Evolutionary conservation across 331 rosid genomes (phyloP), one percentile per base, ranked within the genome.

Genomic region (Phaseolus coccineus): DNA sequence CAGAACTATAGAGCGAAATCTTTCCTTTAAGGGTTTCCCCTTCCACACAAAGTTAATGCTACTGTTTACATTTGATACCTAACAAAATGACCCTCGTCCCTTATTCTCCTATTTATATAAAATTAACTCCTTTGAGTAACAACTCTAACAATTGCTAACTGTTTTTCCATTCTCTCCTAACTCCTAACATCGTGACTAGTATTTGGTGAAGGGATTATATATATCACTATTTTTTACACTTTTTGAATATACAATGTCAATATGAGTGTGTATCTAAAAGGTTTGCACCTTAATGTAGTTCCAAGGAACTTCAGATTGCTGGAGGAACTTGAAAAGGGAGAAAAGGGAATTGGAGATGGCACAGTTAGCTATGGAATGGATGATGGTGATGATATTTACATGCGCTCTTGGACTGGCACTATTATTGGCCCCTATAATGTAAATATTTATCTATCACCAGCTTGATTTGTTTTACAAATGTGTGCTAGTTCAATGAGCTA

Each of bases 331-430:
- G 97, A 93, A 81, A 88, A 96, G 0, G 97, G 97, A 55, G 97
- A 93, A 79, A 93, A 93, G 44, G 97, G 97, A 8, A 93, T 93
- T 39, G 97, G 97, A 50, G 97, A 93, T 85, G 97, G 96, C 78
- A 91, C 98, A 42, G 99, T 96, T 47, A 96, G 99, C 89, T 96
- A 96, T 80, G 99, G 99, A 62, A 96, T 96, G 99, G 99, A 96
- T 19, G 99, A 96, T 5, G 98, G 99, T 57, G 99, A 96, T 80
- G 99, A 96, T 84, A 93, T 96, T 83, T 93, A 89, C 89, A 96
- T 96, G 99, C 98, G 98, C 82, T 96, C 99, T 71, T 96, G 99
- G 99, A 96, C 99, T 73, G 99, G 99, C 81, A 96, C 99, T 82
- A 81, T 96, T 42, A 93, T 96, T 82, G 99, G 99, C 58, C 99